These are phyloP conservation scores for Metarhizium anisopliae DNA, from an alignment of 2,329 filamentous ascomycete genomes.

Conservation along the genomic window DNA sequence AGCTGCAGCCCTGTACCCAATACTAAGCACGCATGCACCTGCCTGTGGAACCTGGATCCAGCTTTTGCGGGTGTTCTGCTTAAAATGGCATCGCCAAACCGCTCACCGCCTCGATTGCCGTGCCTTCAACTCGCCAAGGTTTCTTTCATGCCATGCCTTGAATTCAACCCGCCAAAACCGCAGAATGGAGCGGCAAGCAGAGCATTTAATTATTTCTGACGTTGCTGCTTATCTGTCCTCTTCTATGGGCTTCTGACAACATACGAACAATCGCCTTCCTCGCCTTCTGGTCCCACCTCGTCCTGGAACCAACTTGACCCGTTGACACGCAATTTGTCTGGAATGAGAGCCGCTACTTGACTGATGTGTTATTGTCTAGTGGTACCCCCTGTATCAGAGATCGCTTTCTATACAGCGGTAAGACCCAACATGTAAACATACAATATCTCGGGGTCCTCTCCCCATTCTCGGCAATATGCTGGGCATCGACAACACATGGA, in stretches of 20 bases:
- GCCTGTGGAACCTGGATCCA: not conserved
- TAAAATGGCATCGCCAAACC: not conserved
- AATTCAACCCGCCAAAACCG: not conserved
- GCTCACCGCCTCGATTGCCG: slow-evolving; percentile 2
- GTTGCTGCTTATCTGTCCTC: too few relatives aligned
- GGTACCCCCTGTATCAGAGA: too few relatives aligned
- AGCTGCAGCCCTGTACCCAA: not conserved
- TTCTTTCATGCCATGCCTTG: not conserved
- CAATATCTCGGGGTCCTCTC: not conserved
- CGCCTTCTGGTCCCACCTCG: too few relatives aligned
- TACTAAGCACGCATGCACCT: too few relatives aligned
- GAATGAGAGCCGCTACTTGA: too few relatives aligned
- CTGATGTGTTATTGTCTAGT: too few relatives aligned
- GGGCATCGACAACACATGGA: too few relatives aligned
- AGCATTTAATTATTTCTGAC: not conserved
- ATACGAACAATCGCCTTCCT: too few relatives aligned
- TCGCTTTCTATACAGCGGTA: not conserved
- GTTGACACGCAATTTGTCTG: not conserved
- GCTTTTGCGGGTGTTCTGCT: not conserved
- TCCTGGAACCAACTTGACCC: too few relatives aligned
- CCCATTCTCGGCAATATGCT: not conserved
- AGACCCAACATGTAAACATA: not conserved
- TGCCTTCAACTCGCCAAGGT: too few relatives aligned
- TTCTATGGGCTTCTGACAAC: too few relatives aligned
- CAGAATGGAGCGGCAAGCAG: not conserved